Conservation (phyloP, 164 flowering plant genomes). For the Vitis cinerea region DNA sequence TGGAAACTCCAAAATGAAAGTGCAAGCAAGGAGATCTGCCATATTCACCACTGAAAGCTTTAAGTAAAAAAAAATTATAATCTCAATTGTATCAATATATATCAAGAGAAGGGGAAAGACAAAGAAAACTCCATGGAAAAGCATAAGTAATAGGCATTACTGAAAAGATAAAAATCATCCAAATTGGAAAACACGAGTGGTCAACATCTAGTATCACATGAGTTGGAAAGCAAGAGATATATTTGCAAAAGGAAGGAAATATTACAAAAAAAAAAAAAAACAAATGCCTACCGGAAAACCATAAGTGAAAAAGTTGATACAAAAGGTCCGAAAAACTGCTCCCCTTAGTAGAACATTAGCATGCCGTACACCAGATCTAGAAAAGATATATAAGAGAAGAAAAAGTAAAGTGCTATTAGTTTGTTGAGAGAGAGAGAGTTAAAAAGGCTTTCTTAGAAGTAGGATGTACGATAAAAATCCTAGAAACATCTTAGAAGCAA, state of each 20-base stretch:
- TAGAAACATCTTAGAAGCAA: no score
- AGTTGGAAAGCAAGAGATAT: no score
- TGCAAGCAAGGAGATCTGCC: conserved; percentile 76
- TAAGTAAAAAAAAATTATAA: background rate
- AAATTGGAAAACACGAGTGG: no score
- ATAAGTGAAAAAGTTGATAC: conserved; percentile 76
- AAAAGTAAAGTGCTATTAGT: background rate
- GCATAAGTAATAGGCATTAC: no score
- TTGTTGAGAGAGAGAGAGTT: background rate
- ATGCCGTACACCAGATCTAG: conserved; percentile 70
- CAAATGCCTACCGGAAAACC: conserved; percentile 68
- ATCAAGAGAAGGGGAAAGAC: background rate
- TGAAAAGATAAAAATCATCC: no score
- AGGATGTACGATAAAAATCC: no score
- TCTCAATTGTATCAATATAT: background rate
- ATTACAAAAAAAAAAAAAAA: background rate
- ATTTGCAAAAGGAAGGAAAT: background rate
- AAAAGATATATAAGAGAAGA: conserved; percentile 10
- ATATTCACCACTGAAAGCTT: conserved; percentile 37
- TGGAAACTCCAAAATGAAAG: conserved; percentile 86
- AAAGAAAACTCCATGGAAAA: background rate
- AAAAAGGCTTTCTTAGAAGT: no score
- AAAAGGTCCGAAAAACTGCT: conserved; percentile 60
- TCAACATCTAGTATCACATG: no score
- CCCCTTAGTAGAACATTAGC: conserved; percentile 59